Conservation (phyloP, 345 rosid genomes). For the Excoecaria agallocha region DNA sequence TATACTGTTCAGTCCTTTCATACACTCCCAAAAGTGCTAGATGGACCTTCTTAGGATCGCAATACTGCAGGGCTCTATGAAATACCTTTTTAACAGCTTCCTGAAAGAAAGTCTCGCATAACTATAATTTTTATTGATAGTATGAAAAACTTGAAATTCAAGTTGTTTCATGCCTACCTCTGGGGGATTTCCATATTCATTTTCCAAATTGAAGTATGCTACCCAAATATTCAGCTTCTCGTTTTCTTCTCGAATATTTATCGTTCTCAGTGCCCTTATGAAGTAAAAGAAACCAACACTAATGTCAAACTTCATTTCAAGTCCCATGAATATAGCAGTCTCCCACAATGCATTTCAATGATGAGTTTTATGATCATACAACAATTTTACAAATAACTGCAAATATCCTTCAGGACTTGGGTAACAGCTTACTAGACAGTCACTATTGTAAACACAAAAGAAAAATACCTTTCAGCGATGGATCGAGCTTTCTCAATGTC, state of each 20-base stretch:
- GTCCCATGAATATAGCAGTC: not conserved
- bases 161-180: conserved; percentile 48
- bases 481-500: conserved; percentile 89
- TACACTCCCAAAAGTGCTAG: conserved; percentile 77
- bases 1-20: conserved; percentile 74
- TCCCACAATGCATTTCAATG: not conserved
- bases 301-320: not conserved
- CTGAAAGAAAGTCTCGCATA: conserved; percentile 35
- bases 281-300: conserved; percentile 2
- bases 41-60: conserved; percentile 80
- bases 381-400: not conserved
- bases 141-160: not conserved
- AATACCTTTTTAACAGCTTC: conserved; percentile 79
- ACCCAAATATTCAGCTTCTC: conserved; percentile 97
- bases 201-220: conserved; percentile 94
- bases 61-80: conserved; percentile 82
- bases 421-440: not conserved
- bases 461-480: conserved; percentile 76
- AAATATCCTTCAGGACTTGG: not conserved
- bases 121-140: not conserved
- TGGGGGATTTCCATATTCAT: conserved; percentile 86
- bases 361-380: not conserved
- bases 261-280: conserved; percentile 85
- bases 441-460: not conserved
- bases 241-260: conserved; percentile 80